Percentiles rank a stretch among this genome's conserved stretches.
phyloP scores from a whole-genome alignment of 768 basidiomycete genomes.

The Panus rudis region DNA sequence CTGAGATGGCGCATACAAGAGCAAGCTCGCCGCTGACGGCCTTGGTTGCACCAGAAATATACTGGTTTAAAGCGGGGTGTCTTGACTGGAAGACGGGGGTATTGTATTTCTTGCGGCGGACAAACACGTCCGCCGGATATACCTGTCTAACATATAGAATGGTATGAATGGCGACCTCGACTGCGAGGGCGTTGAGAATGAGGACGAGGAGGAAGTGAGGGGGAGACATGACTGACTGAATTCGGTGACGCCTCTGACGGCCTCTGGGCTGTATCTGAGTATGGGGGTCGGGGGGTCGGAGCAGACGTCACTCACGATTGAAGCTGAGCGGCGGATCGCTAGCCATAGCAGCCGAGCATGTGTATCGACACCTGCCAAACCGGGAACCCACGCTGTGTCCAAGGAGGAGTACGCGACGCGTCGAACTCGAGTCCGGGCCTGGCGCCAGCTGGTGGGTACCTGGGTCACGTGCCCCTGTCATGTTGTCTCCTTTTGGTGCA shows the following conservation, averaged over 20 bases:
- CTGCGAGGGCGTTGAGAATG: constrained; percentile 31
- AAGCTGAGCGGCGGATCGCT: constrained; percentile 21
- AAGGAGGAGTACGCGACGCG: too few species aligned
- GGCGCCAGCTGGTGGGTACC: too few species aligned
- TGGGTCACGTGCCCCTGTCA: too few species aligned
- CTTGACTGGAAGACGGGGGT: constrained; percentile 89
- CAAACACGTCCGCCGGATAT: constrained; percentile 85
- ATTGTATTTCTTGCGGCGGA: constrained; percentile 83
- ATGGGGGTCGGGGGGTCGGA: neutral
- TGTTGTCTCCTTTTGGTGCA: too few species aligned
- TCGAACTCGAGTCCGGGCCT: too few species aligned
- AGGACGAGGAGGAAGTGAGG: neutral
- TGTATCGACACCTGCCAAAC: too few species aligned
- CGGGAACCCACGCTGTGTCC: too few species aligned
- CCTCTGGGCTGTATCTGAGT: constrained; percentile 34
- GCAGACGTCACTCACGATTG: constrained; percentile 21
- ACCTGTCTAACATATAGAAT: constrained; percentile 88
- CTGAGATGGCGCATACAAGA: constrained; percentile 43
- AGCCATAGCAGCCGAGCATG: too few species aligned
- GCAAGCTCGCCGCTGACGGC: constrained; percentile 74
- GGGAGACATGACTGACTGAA: constrained; percentile 41
- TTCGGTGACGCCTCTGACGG: constrained; percentile 57
- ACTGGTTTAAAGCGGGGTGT: constrained; percentile 83
- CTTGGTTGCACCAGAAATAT: constrained; percentile 82
- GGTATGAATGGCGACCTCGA: constrained; percentile 90